A percentile compares a stretch with the other conserved stretches of the same genome.
Conservation (phyloP, 169 alveolate species). For the Plasmodium cynomolgi region DNA sequence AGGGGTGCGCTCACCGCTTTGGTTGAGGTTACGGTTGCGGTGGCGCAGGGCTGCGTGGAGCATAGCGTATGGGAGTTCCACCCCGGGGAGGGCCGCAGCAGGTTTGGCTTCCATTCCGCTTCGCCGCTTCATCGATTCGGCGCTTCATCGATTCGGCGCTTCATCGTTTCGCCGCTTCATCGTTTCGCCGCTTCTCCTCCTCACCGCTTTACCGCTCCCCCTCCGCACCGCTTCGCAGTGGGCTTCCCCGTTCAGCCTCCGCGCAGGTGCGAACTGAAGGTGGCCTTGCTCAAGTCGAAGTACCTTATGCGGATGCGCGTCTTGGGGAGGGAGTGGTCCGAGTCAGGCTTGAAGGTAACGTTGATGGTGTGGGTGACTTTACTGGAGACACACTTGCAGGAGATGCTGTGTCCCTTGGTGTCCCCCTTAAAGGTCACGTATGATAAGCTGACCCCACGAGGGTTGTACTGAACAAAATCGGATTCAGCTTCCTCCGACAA, state of each 20-base stretch:
- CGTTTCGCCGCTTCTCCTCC: too few species aligned
- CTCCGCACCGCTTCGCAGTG: too few species aligned
- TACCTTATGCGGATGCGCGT: conserved; percentile 17
- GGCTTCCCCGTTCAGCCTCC: neutral
- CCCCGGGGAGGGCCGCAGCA: neutral
- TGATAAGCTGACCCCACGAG: conserved; percentile 25
- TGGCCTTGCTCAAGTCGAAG: neutral
- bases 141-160: too few species aligned
- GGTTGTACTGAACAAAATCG: conserved; percentile 29
- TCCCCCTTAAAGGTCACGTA: conserved; percentile 27
- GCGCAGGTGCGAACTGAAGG: conserved; percentile 5
- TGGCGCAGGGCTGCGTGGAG: neutral
- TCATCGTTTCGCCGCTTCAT: too few species aligned
- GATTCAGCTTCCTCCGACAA: conserved; percentile 18
- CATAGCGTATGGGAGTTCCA: neutral
- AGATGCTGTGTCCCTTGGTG: neutral
- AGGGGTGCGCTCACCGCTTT: neutral
- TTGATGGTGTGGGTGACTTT: conserved; percentile 22
- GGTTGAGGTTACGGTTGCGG: neutral
- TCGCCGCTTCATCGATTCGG: neutral
- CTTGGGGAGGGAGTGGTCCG: neutral
- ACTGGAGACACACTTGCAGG: conserved; percentile 24
- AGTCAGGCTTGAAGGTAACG: conserved; percentile 2
- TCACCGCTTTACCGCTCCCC: too few species aligned
- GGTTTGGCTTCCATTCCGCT: neutral